Percentiles rank a stretch among this genome's conserved stretches.
Conservation (phyloP, 805 yeast species). For the Wickerhamiella slavikovae region DNA sequence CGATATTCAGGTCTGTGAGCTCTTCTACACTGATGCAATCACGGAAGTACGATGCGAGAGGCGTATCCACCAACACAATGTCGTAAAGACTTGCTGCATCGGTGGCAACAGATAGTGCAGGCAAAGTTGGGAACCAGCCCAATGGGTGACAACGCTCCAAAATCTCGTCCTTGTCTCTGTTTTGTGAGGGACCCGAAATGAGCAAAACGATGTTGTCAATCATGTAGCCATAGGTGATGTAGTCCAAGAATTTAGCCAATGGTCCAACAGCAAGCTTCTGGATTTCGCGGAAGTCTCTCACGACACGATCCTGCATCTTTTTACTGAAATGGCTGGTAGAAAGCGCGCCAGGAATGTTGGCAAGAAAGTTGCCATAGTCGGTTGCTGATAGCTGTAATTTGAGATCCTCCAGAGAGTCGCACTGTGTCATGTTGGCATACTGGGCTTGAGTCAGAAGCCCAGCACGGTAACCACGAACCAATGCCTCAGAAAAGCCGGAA, state of each 20-base stretch:
- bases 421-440: slow-evolving; percentile 82
- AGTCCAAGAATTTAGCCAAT: slow-evolving; percentile 70
- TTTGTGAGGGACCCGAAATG: slow-evolving; percentile 94
- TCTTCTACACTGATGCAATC: slow-evolving; percentile 74
- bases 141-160: slow-evolving; percentile 84
- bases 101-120: slow-evolving; percentile 84
- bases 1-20: slow-evolving; percentile 88
- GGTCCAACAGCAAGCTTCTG: slow-evolving; percentile 69
- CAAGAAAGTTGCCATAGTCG: slow-evolving; percentile 79
- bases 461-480: slow-evolving; percentile 82
- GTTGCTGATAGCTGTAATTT: slow-evolving; percentile 88
- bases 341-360: slow-evolving; percentile 64
- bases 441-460: slow-evolving; percentile 62
- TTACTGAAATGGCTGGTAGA: slow-evolving; percentile 77
- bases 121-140: slow-evolving; percentile 97
- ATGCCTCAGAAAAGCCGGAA: slow-evolving; percentile 78
- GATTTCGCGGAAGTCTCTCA: slow-evolving; percentile 68
- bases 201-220: slow-evolving; percentile 89
- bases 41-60: slow-evolving; percentile 89
- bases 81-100: slow-evolving; percentile 85
- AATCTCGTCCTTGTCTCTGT: slow-evolving; percentile 75
- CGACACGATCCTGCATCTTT: slow-evolving; percentile 49
- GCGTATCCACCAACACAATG: slow-evolving; percentile 87
- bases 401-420: slow-evolving; percentile 85
- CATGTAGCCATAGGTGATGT: slow-evolving; percentile 90